phyloP scores from a whole-genome alignment of 2,329 filamentous ascomycete species.

The Acephala macrosclerotiorum region DNA sequence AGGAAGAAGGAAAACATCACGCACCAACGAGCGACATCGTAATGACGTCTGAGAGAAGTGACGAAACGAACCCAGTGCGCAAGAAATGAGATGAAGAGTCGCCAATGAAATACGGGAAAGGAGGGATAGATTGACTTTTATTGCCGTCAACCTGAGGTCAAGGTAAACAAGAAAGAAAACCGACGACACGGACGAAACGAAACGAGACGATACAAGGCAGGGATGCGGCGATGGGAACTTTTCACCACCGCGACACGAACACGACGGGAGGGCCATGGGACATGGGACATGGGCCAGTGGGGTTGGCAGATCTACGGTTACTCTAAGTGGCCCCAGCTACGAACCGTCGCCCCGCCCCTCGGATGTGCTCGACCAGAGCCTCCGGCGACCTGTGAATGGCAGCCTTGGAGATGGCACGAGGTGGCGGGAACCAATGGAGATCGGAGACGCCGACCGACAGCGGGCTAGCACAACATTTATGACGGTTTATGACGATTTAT shows the following conservation, averaged over 20 bases:
- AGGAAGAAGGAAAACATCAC: slow-evolving; percentile 6
- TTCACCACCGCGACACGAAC: slow-evolving; percentile 3
- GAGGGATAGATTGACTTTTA: not conserved
- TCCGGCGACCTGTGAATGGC: not conserved
- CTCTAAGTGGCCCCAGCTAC: not conserved
- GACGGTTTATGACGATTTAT: not conserved
- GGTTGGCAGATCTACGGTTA: too few species aligned
- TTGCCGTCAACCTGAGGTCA: not conserved
- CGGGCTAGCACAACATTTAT: not conserved
- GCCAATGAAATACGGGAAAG: not conserved
- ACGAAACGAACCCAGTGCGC: not conserved
- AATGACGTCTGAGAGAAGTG: slow-evolving; percentile 4
- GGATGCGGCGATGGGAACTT: slow-evolving; percentile 1
- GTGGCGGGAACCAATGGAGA: not conserved
- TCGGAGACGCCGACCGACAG: not conserved
- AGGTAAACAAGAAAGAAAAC: not conserved
- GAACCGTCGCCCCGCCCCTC: not conserved
- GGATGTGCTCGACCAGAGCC: not conserved
- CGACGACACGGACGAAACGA: not conserved
- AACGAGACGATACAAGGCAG: too few species aligned
- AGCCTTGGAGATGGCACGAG: slow-evolving; percentile 1
- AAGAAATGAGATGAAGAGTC: not conserved
- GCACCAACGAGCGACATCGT: slow-evolving; percentile 3
- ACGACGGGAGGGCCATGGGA: slow-evolving; percentile 1
- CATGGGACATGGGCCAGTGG: too few species aligned